These are phyloP conservation scores for Phellopilus nigrolimitatus DNA, from an alignment of 1,284 basidiomycete genomes.

Conservation along the genomic window DNA sequence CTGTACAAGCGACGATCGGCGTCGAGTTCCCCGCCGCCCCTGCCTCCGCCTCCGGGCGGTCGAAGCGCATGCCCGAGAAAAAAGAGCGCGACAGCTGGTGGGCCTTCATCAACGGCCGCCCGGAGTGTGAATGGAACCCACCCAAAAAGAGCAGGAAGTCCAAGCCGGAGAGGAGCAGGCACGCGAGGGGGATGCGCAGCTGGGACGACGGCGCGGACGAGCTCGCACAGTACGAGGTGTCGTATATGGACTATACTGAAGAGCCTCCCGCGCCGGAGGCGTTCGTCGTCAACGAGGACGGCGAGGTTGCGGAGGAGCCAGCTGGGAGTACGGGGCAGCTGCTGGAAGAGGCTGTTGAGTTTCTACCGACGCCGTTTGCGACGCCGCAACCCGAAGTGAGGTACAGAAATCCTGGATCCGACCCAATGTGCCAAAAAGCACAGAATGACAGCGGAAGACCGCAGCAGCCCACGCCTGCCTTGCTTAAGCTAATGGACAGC, in stretches of 20 bases:
- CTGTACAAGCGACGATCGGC: constrained; percentile 54
- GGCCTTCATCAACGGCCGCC: constrained; percentile 65
- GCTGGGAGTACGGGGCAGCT: constrained; percentile 36
- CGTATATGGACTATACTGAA: constrained; percentile 23
- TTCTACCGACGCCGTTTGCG: constrained; percentile 37
- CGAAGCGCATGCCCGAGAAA: constrained; percentile 55
- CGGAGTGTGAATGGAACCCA: constrained; percentile 62
- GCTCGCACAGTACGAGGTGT: constrained; percentile 27
- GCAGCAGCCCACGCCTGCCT: constrained; percentile 51
- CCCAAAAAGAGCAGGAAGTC: constrained; percentile 38
- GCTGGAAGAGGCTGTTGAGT: constrained; percentile 36
- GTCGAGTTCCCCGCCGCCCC: constrained; percentile 31
- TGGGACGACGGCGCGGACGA: constrained; percentile 27
- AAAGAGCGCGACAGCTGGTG: constrained; percentile 72
- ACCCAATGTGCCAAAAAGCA: constrained; percentile 9
- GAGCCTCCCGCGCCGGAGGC: constrained; percentile 11
- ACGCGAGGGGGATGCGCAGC: constrained; percentile 25
- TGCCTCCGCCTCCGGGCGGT: constrained; percentile 22
- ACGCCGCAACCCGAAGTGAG: constrained; percentile 32
- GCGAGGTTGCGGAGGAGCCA: constrained; percentile 25
- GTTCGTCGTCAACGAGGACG: constrained; percentile 16
- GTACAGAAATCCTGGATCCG: constrained; percentile 13
- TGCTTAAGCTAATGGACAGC: constrained; percentile 59
- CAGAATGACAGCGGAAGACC: constrained; percentile 23
- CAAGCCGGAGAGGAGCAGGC: not conserved